Base-by-base conservation (phyloP, 352 stramenopile species). In the Globisporangium nunn region DNA sequence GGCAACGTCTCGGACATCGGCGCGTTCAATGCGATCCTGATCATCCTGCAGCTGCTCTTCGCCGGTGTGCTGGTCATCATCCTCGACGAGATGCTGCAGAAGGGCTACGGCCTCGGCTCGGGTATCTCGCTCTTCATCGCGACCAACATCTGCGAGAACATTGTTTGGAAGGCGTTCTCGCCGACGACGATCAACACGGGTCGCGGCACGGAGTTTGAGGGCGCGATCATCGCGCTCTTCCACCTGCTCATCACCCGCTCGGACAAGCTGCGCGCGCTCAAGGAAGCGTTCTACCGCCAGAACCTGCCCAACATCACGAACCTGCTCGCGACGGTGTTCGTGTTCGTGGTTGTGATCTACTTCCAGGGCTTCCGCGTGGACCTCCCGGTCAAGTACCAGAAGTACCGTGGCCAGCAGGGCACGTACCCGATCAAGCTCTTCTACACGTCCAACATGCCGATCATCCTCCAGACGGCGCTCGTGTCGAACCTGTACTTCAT, bases 401-500 rank as follows among this genome's bases (percentile, higher is more conserved):
- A 98, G 75, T 98, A 98, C 74, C 93, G 97, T 62, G 97, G 97
- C 64, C 96, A 99, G 76, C 92, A 98, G 81, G 96, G 96, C 69
- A 98, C 93, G 62, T 99, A 99, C 88, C 97, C 97, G 61, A 99
- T 99, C 91, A 99, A 99, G 87, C 85, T 99, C 4, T 99, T 99
- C 74, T 99, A 99, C 92, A 99, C 97, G 51, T 99, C 94, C 62
- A 99, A 99, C 92, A 99, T 99, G 96, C 97, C 97, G 52, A 99
- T 99, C 76, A 99, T 99, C 62, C 78, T 99, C 45, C 96, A 99
- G 79, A 98, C 97, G 10, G 97, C 97, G 17, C 85, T 99, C 49
- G 96, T 99, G 47, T 98, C 91, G 63, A 99, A 99, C 85, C 73
- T 99, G 49, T 99, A 99, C 88, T 99, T 99, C 80, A 94, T 99